A percentile compares a stretch with the other conserved stretches of the same genome.
These are phyloP conservation scores for Cordyceps javanica DNA, from an alignment of 2,329 filamentous ascomycete genomes.

Conservation along the genomic window DNA sequence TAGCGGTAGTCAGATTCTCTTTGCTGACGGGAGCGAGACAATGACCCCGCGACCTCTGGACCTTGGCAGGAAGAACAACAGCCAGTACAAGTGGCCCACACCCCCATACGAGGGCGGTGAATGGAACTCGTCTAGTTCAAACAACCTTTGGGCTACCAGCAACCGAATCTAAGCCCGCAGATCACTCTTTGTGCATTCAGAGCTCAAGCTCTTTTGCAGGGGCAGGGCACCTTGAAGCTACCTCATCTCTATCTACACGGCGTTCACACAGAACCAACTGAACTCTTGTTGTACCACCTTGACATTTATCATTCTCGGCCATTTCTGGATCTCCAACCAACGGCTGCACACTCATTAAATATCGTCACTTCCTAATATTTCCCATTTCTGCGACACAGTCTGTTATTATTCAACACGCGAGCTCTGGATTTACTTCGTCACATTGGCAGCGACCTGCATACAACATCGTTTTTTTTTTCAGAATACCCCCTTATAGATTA, in stretches of 20 bases:
- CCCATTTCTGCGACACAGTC: conserved; percentile 4
- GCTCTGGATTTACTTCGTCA: conserved; percentile 7
- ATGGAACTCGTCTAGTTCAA: conserved; percentile 78
- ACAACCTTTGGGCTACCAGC: conserved; percentile 72
- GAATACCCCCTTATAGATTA: conserved; percentile 14
- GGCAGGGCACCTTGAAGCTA: background rate
- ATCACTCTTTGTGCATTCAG: background rate
- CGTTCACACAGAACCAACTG: background rate
- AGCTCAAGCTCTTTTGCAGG: background rate
- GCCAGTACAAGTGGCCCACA: conserved; percentile 77
- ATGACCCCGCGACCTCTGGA: conserved; percentile 66
- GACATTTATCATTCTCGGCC: background rate
- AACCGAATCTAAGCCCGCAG: conserved; percentile 46
- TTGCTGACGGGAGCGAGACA: conserved; percentile 58
- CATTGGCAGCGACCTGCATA: conserved; percentile 10
- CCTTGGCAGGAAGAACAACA: conserved; percentile 51
- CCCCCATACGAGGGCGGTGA: conserved; percentile 92
- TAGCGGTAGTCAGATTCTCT: conserved; percentile 70
- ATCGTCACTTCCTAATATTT: conserved; percentile 8
- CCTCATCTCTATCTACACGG: background rate
- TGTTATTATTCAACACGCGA: background rate
- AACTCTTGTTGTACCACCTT: background rate
- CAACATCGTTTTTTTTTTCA: background rate
- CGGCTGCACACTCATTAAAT: conserved; percentile 11
- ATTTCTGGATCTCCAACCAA: background rate